Conservation (phyloP, 2,329 filamentous ascomycete genomes). For the Calonectria pseudoreteaudii region DNA sequence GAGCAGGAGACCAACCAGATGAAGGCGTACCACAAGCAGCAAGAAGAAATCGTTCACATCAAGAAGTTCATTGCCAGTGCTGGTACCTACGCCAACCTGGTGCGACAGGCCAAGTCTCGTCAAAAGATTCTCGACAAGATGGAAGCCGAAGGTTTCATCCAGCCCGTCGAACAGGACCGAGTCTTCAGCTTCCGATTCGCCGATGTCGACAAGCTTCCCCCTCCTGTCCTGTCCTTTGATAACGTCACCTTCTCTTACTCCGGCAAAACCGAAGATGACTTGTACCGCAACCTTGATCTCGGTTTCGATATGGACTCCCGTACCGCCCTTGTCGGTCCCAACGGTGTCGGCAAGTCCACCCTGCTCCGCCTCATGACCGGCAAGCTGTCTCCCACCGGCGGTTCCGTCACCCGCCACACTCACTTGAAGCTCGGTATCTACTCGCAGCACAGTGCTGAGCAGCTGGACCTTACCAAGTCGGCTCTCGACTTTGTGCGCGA, state of each 20-base stretch:
- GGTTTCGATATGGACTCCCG: conserved; percentile 99
- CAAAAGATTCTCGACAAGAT: conserved; percentile 99
- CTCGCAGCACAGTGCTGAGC: conserved; percentile 98
- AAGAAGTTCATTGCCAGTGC: conserved; percentile 99
- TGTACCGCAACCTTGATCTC: conserved; percentile 96
- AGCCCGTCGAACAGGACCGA: conserved; percentile 85
- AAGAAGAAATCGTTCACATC: conserved; percentile 99
- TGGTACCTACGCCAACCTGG: conserved; percentile 99
- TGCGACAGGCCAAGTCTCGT: conserved; percentile 97
- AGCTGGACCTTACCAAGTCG: conserved; percentile 98
- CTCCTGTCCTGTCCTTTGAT: conserved; percentile 95
- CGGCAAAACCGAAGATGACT: conserved; percentile 86
- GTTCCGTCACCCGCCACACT: conserved; percentile 89
- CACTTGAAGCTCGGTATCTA: conserved; percentile 99
- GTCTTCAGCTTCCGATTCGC: conserved; percentile 99
- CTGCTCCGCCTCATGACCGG: conserved; percentile 96
- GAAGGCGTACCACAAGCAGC: conserved; percentile 99
- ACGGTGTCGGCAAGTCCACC: conserved; percentile 99
- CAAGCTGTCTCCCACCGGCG: conserved; percentile 86
- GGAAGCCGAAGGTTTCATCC: conserved; percentile 99
- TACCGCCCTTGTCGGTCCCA: conserved; percentile 95
- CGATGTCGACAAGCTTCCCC: conserved; percentile 98
- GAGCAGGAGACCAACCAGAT: conserved; percentile 98
- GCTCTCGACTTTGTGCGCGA: conserved; percentile 97
- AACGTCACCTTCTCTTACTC: conserved; percentile 99